Base-by-base conservation (phyloP, 2,329 filamentous ascomycete species). In the Proliferodiscus dingleyae region DNA sequence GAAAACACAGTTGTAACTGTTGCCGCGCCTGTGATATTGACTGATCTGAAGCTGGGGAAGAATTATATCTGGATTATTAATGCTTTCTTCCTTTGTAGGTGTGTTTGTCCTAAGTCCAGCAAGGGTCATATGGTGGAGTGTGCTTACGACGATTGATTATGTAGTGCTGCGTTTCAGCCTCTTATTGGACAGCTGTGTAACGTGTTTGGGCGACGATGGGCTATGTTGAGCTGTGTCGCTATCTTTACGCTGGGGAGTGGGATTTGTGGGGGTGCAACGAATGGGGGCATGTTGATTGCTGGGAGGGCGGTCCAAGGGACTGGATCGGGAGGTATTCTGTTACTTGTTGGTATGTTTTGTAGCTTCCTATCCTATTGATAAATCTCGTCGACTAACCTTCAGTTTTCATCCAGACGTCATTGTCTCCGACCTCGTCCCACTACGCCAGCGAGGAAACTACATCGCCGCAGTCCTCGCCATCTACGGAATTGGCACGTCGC, bases 241-340 rank as follows among this genome's bases (percentile, higher is more conserved):
- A 49, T 76, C 1, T 80, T 80, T 47, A 66, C 64, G 0, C 52
- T 80, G 0, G 78, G 78, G 0, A 77, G 75, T 45, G 73, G 69
- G 0, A 64, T 83, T 3, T 69, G 65, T 33, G 78, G 75, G 0
- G 69, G 68, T 0, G 71, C 78, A 0, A 65, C 55, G 0, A 69
- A 52, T 6, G 64, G 63, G 1, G 56, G 52, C 0, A 70, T 72
- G 56, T 63, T 85, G 2, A 77, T 84, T 11, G 69, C 66, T 3
- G 70, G 66, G 4, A 68, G 78, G 0, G 68, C 68, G 0, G 60
- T 37, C 81, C 2, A 76, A 81, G 45, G 38, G 29, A 33, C 73
- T 2, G 73, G 72, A 0, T 66, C 63, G 1, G 71, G 69, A 2
- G 73, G 72, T 0, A 66, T 71, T 50, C n/a, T n/a, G n/a, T n/a